Base-by-base conservation (phyloP, 345 rosid genomes). In the Salix brachista region DNA sequence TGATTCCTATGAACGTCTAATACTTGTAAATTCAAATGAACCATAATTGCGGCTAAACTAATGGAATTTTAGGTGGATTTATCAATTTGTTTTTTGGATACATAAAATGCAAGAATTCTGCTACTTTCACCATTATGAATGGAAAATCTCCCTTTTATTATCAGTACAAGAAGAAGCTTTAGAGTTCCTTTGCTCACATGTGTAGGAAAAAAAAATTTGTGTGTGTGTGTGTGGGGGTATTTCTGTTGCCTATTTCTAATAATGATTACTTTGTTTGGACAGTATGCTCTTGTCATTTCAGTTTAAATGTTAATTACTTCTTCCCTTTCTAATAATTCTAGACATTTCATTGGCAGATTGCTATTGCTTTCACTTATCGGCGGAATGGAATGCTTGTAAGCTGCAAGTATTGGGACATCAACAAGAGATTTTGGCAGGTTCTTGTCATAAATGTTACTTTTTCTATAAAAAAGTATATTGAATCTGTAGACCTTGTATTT, bases 341-440 rank as follows among this genome's bases (percentile, higher is more conserved):
- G 68, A 64, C 71, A 69, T 77, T 71, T 71, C 79, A 58, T 86
- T 66, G 65, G 78, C 91, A 95, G 99, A 66, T 90, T 87, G 89
- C 78, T 54, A 91, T 95, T 85, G 99, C 99, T 72, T 95, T 95
- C 79, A 86, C 99, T 54, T 96, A 96, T 75, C 74, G 90, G 81
- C 89, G 88, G 68, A 84, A 87, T 48, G 94, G 91, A 76, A 82
- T 80, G 81, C 90, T 96, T 76, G 90, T 87, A 80, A 93, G 83
- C 84, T 90, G 96, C 97, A 96, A 91, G 87, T 96, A 96, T 81
- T 92, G 99, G 64, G 89, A 84, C 56, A 84, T 84, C 78, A 26
- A 28, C 72, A 96, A 96, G 90, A 84, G 65, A 71, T 96, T 96
- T 87, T 90, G 87, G 87, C 98, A 91, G 99, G 99, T 96, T 62